These are phyloP conservation scores for Sphagnum tenellum DNA, from an alignment of 225 moss, liverwort and hornwort species.

Conservation along the genomic window DNA sequence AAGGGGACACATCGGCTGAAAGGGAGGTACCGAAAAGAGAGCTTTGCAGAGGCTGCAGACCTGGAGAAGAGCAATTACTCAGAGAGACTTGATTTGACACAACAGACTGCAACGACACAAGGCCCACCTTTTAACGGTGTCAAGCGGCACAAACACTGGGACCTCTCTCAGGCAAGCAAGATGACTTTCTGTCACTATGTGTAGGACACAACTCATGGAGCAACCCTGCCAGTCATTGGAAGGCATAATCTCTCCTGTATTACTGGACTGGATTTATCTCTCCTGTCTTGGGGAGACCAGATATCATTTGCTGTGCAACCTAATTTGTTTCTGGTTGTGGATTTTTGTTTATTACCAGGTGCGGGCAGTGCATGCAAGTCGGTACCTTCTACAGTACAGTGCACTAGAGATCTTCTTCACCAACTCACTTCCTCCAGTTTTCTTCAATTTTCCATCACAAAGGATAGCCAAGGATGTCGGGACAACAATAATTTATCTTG, in stretches of 20 bases:
- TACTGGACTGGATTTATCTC: too few relatives aligned
- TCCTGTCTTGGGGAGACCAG: too few relatives aligned
- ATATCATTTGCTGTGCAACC: too few relatives aligned
- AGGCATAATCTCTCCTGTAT: too few relatives aligned
- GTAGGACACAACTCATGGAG: too few relatives aligned
- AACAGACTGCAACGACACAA: slow-evolving; percentile 7
- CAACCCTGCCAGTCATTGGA: too few relatives aligned
- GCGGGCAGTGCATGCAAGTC: slow-evolving; percentile 26
- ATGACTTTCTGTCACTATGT: too few relatives aligned
- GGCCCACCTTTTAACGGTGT: slow-evolving; percentile 18
- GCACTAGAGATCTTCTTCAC: slow-evolving; percentile 31
- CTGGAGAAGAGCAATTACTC: slow-evolving; percentile 22
- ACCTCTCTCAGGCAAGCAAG: slow-evolving; percentile 20
- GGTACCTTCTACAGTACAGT: slow-evolving; percentile 25
- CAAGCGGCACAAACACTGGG: slow-evolving; percentile 33
- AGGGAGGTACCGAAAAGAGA: slow-evolving; percentile 7
- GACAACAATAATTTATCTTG: slow-evolving; percentile 17
- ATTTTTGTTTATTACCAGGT: slow-evolving; percentile 11
- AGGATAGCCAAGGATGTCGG: slow-evolving; percentile 26
- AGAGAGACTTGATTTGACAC: slow-evolving; percentile 27
- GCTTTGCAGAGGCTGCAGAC: slow-evolving; percentile 8
- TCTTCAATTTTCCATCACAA: slow-evolving; percentile 33
- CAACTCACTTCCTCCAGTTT: slow-evolving; percentile 24
- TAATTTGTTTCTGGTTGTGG: not conserved
- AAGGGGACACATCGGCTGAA: slow-evolving; percentile 8